Conservation (phyloP, 768 basidiomycete species). For the Omphalotus guepiniiformis region DNA sequence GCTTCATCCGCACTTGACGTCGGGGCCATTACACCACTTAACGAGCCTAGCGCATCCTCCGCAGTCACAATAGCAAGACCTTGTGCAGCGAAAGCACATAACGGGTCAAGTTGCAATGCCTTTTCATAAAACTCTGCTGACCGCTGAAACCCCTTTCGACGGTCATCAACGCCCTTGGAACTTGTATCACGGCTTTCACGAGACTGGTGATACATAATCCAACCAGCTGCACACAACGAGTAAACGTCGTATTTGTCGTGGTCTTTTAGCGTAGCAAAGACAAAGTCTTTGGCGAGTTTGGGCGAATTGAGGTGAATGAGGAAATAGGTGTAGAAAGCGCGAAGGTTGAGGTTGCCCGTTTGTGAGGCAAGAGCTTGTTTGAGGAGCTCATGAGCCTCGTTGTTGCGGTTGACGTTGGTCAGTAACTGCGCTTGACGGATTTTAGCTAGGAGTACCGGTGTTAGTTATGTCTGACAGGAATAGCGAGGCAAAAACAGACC, state of each 20-base stretch:
- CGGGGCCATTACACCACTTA: conserved; percentile 48
- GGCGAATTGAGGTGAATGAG: conserved; percentile 71
- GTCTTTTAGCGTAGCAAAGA: conserved; percentile 83
- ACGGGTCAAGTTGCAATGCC: conserved; percentile 77
- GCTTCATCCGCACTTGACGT: conserved; percentile 55
- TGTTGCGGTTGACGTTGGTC: conserved; percentile 59
- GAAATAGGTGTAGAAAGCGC: conserved; percentile 92
- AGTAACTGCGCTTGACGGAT: conserved; percentile 85
- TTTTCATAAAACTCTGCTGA: conserved; percentile 92
- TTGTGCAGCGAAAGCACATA: conserved; percentile 91
- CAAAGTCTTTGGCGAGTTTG: conserved; percentile 81
- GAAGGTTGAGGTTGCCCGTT: conserved; percentile 75
- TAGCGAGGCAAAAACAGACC: conserved; percentile 48
- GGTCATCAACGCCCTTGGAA: conserved; percentile 58
- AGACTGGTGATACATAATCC: conserved; percentile 81
- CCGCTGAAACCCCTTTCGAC: conserved; percentile 71
- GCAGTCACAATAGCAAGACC: conserved; percentile 93
- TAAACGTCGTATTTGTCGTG: conserved; percentile 87
- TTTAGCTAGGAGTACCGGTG: conserved; percentile 59
- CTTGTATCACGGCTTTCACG: conserved; percentile 75
- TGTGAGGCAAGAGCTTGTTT: conserved; percentile 87
- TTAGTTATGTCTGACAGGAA: not conserved
- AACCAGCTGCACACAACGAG: conserved; percentile 85
- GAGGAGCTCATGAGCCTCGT: conserved; percentile 82
- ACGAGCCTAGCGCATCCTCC: conserved; percentile 79